These are phyloP conservation scores for Tagetes erecta DNA, from an alignment of 129 eudicot species.

Conservation along the genomic window DNA sequence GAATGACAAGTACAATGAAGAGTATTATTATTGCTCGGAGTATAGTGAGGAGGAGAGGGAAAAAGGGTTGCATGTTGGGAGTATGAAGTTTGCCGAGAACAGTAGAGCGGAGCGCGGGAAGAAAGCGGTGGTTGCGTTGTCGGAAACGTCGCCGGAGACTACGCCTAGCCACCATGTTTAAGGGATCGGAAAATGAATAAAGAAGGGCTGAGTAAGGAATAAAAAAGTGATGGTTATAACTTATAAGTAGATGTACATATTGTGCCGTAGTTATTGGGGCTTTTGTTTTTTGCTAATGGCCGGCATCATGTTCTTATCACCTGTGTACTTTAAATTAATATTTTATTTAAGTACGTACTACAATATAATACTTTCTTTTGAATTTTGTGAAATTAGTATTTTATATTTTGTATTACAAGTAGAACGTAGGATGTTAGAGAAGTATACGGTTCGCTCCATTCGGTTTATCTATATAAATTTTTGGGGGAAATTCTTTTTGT, in stretches of 20 bases:
- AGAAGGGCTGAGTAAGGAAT: slow-evolving; percentile 3
- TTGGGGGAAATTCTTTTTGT: too few relatives aligned
- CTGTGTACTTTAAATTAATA: background rate
- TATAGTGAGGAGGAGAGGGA: slow-evolving; percentile 52
- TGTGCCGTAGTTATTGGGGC: slow-evolving; percentile 1
- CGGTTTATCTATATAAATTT: too few relatives aligned
- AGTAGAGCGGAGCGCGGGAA: slow-evolving; percentile 53
- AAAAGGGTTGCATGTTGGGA: slow-evolving; percentile 48
- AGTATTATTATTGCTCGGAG: slow-evolving; percentile 53
- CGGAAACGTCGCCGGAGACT: slow-evolving; percentile 27
- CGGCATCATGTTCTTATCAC: background rate
- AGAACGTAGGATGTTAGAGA: background rate
- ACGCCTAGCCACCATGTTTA: slow-evolving; percentile 42
- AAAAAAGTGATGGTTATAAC: background rate
- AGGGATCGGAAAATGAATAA: slow-evolving; percentile 6
- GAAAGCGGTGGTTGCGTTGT: slow-evolving; percentile 25
- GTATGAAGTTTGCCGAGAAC: slow-evolving; percentile 57
- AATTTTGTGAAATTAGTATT: background rate
- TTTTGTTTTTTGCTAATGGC: background rate
- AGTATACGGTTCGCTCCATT: too few relatives aligned
- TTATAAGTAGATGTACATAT: slow-evolving; percentile 25
- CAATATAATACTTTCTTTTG: background rate
- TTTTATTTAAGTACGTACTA: background rate
- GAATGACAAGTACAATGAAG: slow-evolving; percentile 43
- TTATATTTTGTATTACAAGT: background rate